Evolutionary conservation across 495 filamentous ascomycete genomes (phyloP), one percentile per base, ranked within the genome.

Genomic region (Neurospora sp.): DNA sequence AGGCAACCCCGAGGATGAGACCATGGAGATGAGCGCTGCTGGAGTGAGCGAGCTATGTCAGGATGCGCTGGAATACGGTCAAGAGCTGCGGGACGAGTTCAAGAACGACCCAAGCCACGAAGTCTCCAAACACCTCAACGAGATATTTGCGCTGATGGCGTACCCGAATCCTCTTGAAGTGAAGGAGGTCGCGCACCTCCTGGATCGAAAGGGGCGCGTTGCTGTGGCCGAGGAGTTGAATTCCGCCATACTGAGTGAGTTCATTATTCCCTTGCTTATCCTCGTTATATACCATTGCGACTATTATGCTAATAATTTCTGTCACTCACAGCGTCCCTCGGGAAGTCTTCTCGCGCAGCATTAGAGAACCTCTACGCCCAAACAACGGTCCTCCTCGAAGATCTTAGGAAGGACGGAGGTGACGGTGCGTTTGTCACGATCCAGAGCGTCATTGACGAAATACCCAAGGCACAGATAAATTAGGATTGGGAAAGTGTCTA

Each of bases 141-240:
- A 97, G 72, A 93, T 96, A 0, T 97, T 96, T 81, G 92, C 93
- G 18, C 85, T 99, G 71, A 89, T 98, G 74, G 93, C 94, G 3
- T 98, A 98, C 76, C 81, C 87, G 18, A 91, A 98, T 79, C 93
- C 94, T 16, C 86, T 90, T 39, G 88, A 90, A 77, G 88, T 90
- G 37, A 90, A 91, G 78, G 89, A 92, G 69, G 86, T 96, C 73
- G 89, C 91, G n/a, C 91, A 91, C 79, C 83, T 97, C 76, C 82
- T 98, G 72, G 93, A 97, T 77, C 86, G 87, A 16, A 87, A 86
- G 14, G 93, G 92, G 3, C 85, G 96, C 71, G 89, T 92, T 40
- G 87, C 89, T 69, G 93, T 98, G 69, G 94, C 94, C 23, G 96
- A 99, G 83, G 94, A 97, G 83, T 83, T 99, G 75, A 98, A 98